These are phyloP conservation scores for Biscutella laevigata DNA, from an alignment of 441 rosid genomes.

Conservation along the genomic window DNA sequence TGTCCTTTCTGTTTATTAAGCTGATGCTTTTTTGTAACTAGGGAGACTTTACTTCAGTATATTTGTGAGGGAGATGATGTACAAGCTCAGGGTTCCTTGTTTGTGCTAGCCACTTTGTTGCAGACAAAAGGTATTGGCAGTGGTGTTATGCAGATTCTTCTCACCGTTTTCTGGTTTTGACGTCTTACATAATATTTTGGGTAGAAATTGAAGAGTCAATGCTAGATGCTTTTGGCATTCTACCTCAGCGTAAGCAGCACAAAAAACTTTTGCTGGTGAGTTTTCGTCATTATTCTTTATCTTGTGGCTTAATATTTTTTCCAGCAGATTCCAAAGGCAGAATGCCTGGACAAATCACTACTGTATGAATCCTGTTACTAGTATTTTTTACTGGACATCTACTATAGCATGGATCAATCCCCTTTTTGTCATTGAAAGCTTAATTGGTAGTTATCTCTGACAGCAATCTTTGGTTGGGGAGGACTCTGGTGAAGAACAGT, in stretches of 20 bases:
- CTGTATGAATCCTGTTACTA: constrained; percentile 3
- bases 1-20: neutral
- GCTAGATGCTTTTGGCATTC: constrained; percentile 98
- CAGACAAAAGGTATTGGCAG: constrained; percentile 88
- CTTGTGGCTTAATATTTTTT: neutral
- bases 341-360: neutral
- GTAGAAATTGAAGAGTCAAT: constrained; percentile 91
- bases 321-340: neutral
- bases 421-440: constrained; percentile 5
- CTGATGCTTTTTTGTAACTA: constrained; percentile 27
- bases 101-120: constrained; percentile 81
- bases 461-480: constrained; percentile 90
- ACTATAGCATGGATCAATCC: neutral
- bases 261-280: constrained; percentile 90
- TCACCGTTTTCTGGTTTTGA: constrained; percentile 7
- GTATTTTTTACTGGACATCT: neutral
- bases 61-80: constrained; percentile 65
- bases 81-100: constrained; percentile 78
- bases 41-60: constrained; percentile 75
- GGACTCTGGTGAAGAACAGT: constrained; percentile 63
- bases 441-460: constrained; percentile 18
- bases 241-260: constrained; percentile 95
- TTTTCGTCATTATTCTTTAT: constrained; percentile 16
- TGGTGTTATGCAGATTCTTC: constrained; percentile 20
- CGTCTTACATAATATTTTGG: constrained; percentile 29